Conservation (phyloP, 495 filamentous ascomycete species). For the Aspergillus hancockii region DNA sequence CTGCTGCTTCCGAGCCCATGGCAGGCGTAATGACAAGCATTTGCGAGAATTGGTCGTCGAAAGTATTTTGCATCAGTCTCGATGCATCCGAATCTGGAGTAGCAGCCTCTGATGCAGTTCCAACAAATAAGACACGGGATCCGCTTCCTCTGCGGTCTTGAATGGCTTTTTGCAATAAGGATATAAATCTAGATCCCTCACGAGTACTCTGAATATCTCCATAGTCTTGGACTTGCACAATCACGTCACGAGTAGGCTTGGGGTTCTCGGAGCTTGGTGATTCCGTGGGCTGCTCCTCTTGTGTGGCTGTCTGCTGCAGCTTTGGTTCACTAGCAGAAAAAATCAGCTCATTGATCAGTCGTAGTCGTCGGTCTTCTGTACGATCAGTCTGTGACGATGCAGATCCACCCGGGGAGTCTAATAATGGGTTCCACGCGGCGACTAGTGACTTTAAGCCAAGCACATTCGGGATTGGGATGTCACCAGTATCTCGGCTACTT, state of each 20-base stretch:
- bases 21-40: conserved; percentile 54
- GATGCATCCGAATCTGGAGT: conserved; percentile 43
- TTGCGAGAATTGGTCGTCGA: conserved; percentile 49
- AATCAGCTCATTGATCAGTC: conserved; percentile 39
- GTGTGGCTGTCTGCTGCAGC: conserved; percentile 2
- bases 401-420: conserved; percentile 23
- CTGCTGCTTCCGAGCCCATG: conserved; percentile 33
- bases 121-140: conserved; percentile 73
- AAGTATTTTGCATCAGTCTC: conserved; percentile 46
- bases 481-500: conserved; percentile 32
- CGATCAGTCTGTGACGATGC: conserved; percentile 20
- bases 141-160: conserved; percentile 67
- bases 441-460: conserved; percentile 40
- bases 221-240: conserved; percentile 82
- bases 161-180: conserved; percentile 67
- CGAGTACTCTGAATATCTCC: conserved; percentile 66
- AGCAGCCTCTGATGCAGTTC: conserved; percentile 53
- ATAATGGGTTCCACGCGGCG: conserved; percentile 37
- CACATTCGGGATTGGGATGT: conserved; percentile 38
- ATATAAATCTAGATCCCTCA: conserved; percentile 63
- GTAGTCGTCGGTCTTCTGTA: conserved; percentile 34
- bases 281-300: conserved; percentile 6
- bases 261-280: conserved; percentile 16
- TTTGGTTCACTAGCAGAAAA: conserved; percentile 24
- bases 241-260: conserved; percentile 43